Evolutionary conservation across 345 rosid genomes (phyloP), one percentile per base, ranked within the genome.

Genomic region (Brassica rapa): DNA sequence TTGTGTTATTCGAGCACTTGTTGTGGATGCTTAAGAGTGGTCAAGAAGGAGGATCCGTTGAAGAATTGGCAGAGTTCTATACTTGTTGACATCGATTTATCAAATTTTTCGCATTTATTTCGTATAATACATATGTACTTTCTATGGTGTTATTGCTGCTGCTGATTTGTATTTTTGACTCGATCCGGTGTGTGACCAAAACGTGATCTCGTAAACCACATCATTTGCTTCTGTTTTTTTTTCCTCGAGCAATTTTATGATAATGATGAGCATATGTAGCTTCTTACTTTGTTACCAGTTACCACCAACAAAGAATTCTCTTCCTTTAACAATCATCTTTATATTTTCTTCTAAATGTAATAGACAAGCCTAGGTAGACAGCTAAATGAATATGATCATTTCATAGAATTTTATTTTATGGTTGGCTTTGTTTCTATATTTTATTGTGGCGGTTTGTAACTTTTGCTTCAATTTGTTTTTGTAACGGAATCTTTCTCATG

Each of bases 1-100:
- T 92, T 51, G 97, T 94, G 57, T 77, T 94, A 85, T 94, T 94
- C 62, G 97, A 92, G 75, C 98, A 94, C 73, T 82, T 94, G 88
- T 68, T 94, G 81, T 94, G 98, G 98, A 92, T 94, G 97, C 84
- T 94, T 32, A 86, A 91, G 77, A 84, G 77, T 69, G 75, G 75
- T 68, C 75, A 68, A 46, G 79, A 69, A 74, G 83, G 83, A 62
- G 83, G 83, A 37, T 80, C 83, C 24, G 67, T 80, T 41, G 79
- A 80, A 74, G 83, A 80, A 63, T 64, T 80, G 84, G 68, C 88
- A 73, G 91, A 90, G 19, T 85, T 97, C 84, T 90, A 86, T 79
- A 88, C 94, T 71, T 84, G 83, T 73, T 88, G 80, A 83, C 64
- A 53, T 53, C 11, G n/a, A 56, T 59, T 21, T 1, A 35, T 80